Percentiles rank a stretch among this genome's conserved stretches.
These are phyloP conservation scores for Cryphonectria radicalis DNA, from an alignment of 2,329 filamentous ascomycete species.

Conservation along the genomic window DNA sequence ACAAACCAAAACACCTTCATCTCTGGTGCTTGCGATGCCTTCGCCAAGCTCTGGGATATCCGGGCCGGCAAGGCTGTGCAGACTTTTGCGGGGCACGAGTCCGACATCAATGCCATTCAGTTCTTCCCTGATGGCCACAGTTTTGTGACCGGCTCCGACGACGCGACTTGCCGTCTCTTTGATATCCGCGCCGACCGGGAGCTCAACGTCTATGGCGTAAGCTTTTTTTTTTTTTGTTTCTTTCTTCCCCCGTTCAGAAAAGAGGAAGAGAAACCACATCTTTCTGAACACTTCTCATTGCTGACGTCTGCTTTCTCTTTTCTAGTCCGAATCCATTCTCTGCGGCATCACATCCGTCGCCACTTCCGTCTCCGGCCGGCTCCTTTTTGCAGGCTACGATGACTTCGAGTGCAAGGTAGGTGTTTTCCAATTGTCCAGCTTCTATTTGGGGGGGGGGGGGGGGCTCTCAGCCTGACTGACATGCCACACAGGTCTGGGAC, in stretches of 20 bases:
- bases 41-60: constrained; percentile 99
- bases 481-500: constrained; percentile 88
- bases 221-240: no score
- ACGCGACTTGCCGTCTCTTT: constrained; percentile 95
- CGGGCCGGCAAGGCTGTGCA: constrained; percentile 97
- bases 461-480: constrained; percentile 8
- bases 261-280: neutral
- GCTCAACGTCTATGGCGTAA: constrained; percentile 69
- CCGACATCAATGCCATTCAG: constrained; percentile 98
- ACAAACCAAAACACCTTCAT: constrained; percentile 99
- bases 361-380: constrained; percentile 92
- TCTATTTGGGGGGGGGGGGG: no score
- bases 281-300: constrained; percentile 29
- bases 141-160: constrained; percentile 96
- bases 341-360: constrained; percentile 98
- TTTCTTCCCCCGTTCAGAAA: neutral
- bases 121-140: constrained; percentile 99
- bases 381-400: constrained; percentile 96
- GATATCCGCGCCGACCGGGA: constrained; percentile 94
- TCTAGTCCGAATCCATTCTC: constrained; percentile 90
- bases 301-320: constrained; percentile 30
- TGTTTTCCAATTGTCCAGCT: neutral
- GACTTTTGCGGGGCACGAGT: constrained; percentile 97
- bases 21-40: constrained; percentile 97
- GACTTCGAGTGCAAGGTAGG: constrained; percentile 99